Conservation (phyloP, 2,329 filamentous ascomycete genomes). For the Xylariaceae sp. region DNA sequence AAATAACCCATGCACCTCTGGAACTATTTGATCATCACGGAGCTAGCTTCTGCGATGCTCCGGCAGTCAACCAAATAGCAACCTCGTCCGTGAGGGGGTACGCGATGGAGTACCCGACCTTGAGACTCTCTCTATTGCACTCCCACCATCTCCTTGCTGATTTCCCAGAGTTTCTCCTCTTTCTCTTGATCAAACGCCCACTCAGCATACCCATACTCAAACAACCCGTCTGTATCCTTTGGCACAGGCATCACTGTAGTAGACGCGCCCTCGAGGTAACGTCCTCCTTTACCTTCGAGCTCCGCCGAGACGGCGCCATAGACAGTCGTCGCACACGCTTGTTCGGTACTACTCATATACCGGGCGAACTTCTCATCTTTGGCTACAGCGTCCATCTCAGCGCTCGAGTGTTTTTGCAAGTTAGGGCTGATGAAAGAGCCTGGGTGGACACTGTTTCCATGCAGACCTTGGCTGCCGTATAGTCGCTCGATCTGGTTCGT, state of each 20-base stretch:
- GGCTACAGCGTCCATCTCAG: slow-evolving; percentile 14
- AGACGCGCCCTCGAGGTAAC: slow-evolving; percentile 40
- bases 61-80: too few species aligned
- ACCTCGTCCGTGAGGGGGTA: too few species aligned
- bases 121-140: slow-evolving; percentile 12
- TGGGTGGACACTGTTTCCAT: slow-evolving; percentile 41
- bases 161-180: slow-evolving; percentile 38
- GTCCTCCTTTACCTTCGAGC: slow-evolving; percentile 38
- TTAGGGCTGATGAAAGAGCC: slow-evolving; percentile 38
- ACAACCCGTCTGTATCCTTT: slow-evolving; percentile 15
- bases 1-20: too few species aligned
- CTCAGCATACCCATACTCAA: slow-evolving; percentile 24
- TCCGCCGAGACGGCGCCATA: slow-evolving; percentile 38
- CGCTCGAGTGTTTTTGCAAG: slow-evolving; percentile 26
- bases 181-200: slow-evolving; percentile 36
- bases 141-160: slow-evolving; percentile 22
- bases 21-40: too few species aligned
- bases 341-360: slow-evolving; percentile 33
- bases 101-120: background rate
- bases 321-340: slow-evolving; percentile 43
- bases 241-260: slow-evolving; percentile 28
- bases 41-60: too few species aligned
- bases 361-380: slow-evolving; percentile 3
- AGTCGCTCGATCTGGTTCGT: slow-evolving; percentile 45
- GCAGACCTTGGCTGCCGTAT: slow-evolving; percentile 38